Evolutionary conservation across 2,329 filamentous ascomycete species (phyloP), one percentile per base, ranked within the genome.

Genomic region (Microcyclospora pomicola): DNA sequence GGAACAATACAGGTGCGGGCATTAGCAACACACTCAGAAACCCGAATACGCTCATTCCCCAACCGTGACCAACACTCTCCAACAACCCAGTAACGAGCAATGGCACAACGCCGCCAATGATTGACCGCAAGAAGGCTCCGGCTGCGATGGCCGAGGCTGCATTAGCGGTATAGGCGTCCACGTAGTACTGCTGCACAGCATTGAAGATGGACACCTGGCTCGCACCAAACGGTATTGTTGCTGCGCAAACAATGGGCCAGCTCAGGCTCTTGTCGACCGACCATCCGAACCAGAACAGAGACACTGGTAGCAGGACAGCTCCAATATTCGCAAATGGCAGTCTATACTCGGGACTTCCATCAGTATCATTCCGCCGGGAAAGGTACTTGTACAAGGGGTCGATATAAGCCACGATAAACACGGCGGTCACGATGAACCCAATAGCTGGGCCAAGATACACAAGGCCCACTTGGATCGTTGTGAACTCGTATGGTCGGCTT

Each of bases 171-270:
- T 67, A 69, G 11, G 60, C 59, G 46, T 70, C 66, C 31, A 70
- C 69, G 48, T 68, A 69, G 49, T 71, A 70, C 32, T 71, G 72
- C 40, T 72, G 68, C 6, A 67, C 65, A 9, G 59, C 59, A 41
- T 70, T 71, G 45, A 71, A 56, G 15, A 70, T 68, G 45, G 67
- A 63, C 5, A 72, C 65, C 38, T 71, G 67, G 1, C 67, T 67
- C 5, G 70, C 59, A 3, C 68, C 67, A 41, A 68, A 69, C 47
- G 64, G 62, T 38, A 63, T 61, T 1, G 63, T 66, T 2, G 58
- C 52, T 0, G 56, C 46, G 11, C 65, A 57, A 3, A 59, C 54
- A 4, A 56, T 56, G 27, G 58, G 49, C 63, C 63, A 67, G 40
- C 62, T 58, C 1, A 48, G 43, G 15, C 59, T 51, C 31, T 52